Base-by-base conservation (phyloP, 176 grass and related monocot species). In the Phragmites australis region DNA sequence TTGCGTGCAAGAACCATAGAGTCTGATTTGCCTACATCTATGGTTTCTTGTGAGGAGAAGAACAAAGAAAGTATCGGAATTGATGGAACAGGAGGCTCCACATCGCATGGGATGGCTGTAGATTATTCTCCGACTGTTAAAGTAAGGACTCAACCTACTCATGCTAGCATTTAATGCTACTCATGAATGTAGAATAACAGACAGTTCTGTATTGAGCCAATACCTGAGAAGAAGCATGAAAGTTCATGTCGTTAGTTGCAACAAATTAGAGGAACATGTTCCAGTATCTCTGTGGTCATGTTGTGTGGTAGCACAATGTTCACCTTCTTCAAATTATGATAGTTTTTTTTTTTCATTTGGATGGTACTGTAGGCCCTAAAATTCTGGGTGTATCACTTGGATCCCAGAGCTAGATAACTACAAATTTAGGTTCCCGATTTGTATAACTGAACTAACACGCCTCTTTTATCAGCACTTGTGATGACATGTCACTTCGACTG, bases 1-100 rank as follows among this genome's bases (percentile, higher is more conserved):
- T 59, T 94, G 81, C 89, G 80, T 48, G 80, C 72, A 59, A 91
- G 89, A 91, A 94, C 89, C 30, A 16, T 85, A 57, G 89, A 94
- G 23, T 46, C 86, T 63, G 65, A 87, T 82, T 61, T 49, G 32
- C 39, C 77, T 70, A 26, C 79, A 53, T 57, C 85, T 40, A 42
- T 27, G 13, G 80, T 63, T 30, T 68, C 77, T 17, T 22, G 0
- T 39, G 73, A 67, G 23, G 78, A 82, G 26, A 82, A 85, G 50
- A 77, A 71, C 7, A 39, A 84, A 54, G 19, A 46, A 54, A 47
- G 79, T 60, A 37, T 67, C 27, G 32, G 51, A 32, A 72, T 45
- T 62, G 63, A 77, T 84, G 79, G 70, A 75, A 53, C 25, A 74
- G 71, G 65, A 65, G 81, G 76, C 65, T 83, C 58, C 75, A 76